Evolutionary conservation across 1,284 basidiomycete genomes (phyloP).

Genomic region (Porogramme epimiltina): DNA sequence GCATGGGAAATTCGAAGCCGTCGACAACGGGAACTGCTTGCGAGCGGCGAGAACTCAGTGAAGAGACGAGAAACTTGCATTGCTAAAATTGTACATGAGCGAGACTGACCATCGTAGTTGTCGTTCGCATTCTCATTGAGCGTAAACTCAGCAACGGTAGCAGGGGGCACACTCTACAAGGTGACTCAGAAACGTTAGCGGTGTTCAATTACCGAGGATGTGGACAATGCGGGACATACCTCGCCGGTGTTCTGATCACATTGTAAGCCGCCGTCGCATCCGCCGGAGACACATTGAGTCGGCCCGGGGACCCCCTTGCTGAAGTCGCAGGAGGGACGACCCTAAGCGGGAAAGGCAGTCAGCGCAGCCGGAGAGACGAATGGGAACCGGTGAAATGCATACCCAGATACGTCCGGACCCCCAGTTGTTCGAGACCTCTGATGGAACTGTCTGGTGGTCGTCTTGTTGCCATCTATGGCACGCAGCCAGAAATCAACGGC

Average conservation of each 20-base stretch:
- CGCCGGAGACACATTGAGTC: slow-evolving; percentile 43
- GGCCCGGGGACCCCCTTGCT: slow-evolving; percentile 36
- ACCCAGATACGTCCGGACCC: slow-evolving; percentile 37
- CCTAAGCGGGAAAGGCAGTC: slow-evolving; percentile 25
- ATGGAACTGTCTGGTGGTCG: slow-evolving; percentile 18
- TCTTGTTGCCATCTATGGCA: slow-evolving; percentile 16
- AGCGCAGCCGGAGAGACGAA: not conserved
- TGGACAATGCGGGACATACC: slow-evolving; percentile 18
- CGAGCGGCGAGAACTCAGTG: not conserved
- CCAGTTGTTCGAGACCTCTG: slow-evolving; percentile 37
- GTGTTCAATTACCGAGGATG: not conserved
- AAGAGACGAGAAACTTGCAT: not conserved
- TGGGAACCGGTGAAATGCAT: too few species aligned
- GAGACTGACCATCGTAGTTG: slow-evolving; percentile 42
- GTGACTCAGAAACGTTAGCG: too few species aligned
- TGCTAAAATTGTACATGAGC: not conserved
- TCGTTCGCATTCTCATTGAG: slow-evolving; percentile 36
- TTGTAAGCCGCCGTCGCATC: slow-evolving; percentile 48
- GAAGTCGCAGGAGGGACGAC: slow-evolving; percentile 44
- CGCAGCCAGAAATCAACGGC: not conserved
- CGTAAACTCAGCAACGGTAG: slow-evolving; percentile 47
- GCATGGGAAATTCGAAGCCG: slow-evolving; percentile 55
- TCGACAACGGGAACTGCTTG: slow-evolving; percentile 31
- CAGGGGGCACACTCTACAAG: slow-evolving; percentile 44
- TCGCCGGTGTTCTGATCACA: slow-evolving; percentile 44